Evolutionary conservation across 2,329 filamentous ascomycete genomes (phyloP), one percentile per base, ranked within the genome.

Genomic region (Mycocentrospora acerina): DNA sequence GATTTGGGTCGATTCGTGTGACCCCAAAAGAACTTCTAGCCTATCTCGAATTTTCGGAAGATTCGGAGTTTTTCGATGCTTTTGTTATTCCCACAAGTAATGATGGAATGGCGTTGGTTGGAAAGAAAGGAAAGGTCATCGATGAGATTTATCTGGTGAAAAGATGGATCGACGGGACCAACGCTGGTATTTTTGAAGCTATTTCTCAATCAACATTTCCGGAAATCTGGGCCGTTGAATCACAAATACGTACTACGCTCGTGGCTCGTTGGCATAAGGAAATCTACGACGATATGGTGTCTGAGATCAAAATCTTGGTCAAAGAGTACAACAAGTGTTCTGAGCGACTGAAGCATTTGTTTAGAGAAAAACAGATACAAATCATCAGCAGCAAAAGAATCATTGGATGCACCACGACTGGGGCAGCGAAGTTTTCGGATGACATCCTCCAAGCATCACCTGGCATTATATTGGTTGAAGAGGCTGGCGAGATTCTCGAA

Each of bases 401-500:
- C 10, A 82, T 90, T 29, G 83, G 75, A 0, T 87, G 82, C 46
- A 90, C 86, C 0, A 89, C 85, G 0, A 89, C 82, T 0, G 83
- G 71, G 0, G 84, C 84, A 0, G 82, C 86, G 0, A 88, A 74
- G 63, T 77, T 85, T 34, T 65, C 72, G 0, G 63, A 74, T 0
- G 68, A 78, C 1, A 72, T 89, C 7, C 72, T 72, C 4, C 68
- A 72, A 1, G 77, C 76, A 0, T 60, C 66, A 0, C 81, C 83
- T 0, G 79, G 81, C 1, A 70, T 86, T 3, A 62, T 88, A 1
- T 56, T 90, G 0, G 78, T 87, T 0, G 85, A 89, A 58, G 85
- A 89, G 60, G 85, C 84, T 0, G 85, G 83, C 2, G 85, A 89
- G 46, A 85, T 89, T 3, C 69, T 88, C 0, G 85, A 89, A 58